Evolutionary conservation across 805 yeast genomes (phyloP).

Genomic region (Candida vaughaniae): DNA sequence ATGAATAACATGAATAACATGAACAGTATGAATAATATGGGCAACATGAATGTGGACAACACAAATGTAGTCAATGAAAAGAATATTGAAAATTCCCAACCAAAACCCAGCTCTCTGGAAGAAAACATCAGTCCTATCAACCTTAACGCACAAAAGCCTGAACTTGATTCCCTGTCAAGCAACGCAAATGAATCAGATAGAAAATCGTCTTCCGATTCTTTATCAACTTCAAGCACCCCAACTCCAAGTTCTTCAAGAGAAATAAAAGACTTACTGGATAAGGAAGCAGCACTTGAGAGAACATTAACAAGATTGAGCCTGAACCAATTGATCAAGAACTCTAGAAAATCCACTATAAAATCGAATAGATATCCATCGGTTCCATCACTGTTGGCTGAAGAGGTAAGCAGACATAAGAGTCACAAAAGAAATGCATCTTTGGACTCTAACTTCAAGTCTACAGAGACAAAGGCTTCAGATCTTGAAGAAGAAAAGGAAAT

Average conservation of each 20-base stretch:
- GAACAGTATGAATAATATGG: constrained; percentile 1
- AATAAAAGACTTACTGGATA: background rate
- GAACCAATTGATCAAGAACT: constrained; percentile 18
- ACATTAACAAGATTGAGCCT: constrained; percentile 5
- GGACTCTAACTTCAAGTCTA: constrained; percentile 20
- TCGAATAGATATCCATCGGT: constrained; percentile 37
- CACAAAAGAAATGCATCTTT: constrained; percentile 19
- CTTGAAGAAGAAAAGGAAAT: background rate
- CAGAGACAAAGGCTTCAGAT: constrained; percentile 1
- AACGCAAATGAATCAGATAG: too few relatives aligned
- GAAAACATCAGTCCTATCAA: constrained; percentile 4
- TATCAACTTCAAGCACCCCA: too few relatives aligned
- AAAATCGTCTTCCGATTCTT: background rate
- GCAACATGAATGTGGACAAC: constrained; percentile 3
- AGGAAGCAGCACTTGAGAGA: constrained; percentile 5
- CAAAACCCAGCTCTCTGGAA: background rate
- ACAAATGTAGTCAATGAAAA: background rate
- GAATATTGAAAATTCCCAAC: background rate
- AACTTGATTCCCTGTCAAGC: background rate
- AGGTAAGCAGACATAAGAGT: background rate
- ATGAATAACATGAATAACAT: constrained; percentile 4
- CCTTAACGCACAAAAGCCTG: background rate
- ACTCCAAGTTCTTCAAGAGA: background rate
- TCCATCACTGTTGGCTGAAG: constrained; percentile 20
- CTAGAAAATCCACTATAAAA: constrained; percentile 31